Conservation (phyloP, 2,329 filamentous ascomycete species). For the Dryadomyces sulphureus region DNA sequence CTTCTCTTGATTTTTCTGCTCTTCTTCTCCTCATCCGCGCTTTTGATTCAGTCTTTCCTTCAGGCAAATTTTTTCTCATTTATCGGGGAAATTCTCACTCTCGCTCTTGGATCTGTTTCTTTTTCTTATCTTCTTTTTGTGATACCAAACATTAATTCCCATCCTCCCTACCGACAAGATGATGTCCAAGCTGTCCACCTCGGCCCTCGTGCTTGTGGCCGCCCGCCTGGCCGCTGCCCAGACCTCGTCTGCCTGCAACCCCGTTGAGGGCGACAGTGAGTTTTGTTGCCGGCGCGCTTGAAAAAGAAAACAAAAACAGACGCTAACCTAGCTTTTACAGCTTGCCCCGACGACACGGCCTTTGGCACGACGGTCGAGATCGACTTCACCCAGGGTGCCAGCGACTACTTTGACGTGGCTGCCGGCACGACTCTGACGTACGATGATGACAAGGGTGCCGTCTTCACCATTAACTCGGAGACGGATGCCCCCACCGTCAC, state of each 20-base stretch:
- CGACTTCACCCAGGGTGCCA: slow-evolving; percentile 65
- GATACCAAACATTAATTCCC: background rate
- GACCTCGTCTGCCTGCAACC: slow-evolving; percentile 42
- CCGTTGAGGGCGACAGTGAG: slow-evolving; percentile 28
- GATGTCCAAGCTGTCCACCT: slow-evolving; percentile 30
- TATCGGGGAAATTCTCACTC: background rate
- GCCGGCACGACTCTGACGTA: slow-evolving; percentile 34
- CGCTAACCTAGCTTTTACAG: slow-evolving; percentile 20
- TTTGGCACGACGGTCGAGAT: slow-evolving; percentile 48
- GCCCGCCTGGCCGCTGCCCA: slow-evolving; percentile 33
- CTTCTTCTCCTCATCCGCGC: background rate
- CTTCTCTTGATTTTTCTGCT: background rate
- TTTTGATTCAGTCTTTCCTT: background rate
- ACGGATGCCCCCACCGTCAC: slow-evolving; percentile 57
- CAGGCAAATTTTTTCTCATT: background rate
- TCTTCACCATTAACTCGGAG: slow-evolving; percentile 53
- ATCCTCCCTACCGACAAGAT: slow-evolving; percentile 16
- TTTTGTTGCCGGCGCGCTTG: background rate
- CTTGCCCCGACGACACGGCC: slow-evolving; percentile 62
- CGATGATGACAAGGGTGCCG: slow-evolving; percentile 29
- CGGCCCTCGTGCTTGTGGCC: slow-evolving; percentile 33
- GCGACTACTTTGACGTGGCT: slow-evolving; percentile 33
- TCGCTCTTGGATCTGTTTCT: background rate
- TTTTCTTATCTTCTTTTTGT: background rate
- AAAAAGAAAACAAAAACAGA: background rate